These are phyloP conservation scores for Cerrena zonata DNA, from an alignment of 1,284 basidiomycete genomes.

Conservation along the genomic window DNA sequence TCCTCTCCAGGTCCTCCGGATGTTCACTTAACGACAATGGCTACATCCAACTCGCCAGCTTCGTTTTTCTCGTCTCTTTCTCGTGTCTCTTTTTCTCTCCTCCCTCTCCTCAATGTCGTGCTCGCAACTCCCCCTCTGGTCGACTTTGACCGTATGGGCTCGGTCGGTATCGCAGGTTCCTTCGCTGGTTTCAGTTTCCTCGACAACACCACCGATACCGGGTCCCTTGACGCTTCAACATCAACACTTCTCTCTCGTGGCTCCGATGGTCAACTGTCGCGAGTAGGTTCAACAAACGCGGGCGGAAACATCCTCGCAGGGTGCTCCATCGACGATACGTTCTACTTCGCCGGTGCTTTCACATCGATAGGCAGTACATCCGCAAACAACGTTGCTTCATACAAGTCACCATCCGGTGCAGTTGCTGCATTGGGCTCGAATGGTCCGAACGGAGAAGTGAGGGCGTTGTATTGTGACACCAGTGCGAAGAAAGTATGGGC, in stretches of 20 bases:
- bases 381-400: conserved; percentile 69
- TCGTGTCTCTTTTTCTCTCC: conserved; percentile 13
- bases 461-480: conserved; percentile 79
- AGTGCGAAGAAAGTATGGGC: conserved; percentile 72
- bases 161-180: conserved; percentile 78
- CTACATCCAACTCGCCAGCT: background rate
- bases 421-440: conserved; percentile 58
- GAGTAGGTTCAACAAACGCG: conserved; percentile 61
- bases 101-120: conserved; percentile 32
- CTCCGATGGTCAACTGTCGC: conserved; percentile 54
- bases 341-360: conserved; percentile 78
- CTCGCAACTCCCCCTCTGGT: conserved; percentile 68
- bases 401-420: conserved; percentile 50
- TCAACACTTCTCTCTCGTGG: conserved; percentile 68
- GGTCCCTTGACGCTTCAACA: conserved; percentile 60
- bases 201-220: conserved; percentile 43
- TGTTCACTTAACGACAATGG: background rate
- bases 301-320: conserved; percentile 66
- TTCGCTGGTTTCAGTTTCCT: conserved; percentile 82
- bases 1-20: background rate
- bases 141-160: conserved; percentile 88
- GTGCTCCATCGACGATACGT: conserved; percentile 54
- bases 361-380: conserved; percentile 54
- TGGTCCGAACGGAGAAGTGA: conserved; percentile 68
- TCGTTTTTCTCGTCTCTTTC: background rate